A percentile compares a stretch with the other conserved stretches of the same genome.
Evolutionary conservation across 2,329 filamentous ascomycete species (phyloP).

Genomic region (Paecilomyces sp.): DNA sequence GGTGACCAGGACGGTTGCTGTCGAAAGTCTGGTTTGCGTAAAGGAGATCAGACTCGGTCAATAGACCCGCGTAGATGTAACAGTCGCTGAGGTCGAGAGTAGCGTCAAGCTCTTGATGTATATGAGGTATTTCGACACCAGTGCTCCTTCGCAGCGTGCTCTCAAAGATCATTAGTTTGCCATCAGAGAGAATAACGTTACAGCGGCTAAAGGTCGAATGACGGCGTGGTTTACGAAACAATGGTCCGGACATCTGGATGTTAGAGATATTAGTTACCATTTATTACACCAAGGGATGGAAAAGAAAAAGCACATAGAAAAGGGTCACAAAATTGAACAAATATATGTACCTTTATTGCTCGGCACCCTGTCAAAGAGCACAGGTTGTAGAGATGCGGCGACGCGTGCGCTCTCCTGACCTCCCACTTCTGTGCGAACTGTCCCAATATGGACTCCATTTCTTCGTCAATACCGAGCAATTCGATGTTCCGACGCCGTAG

Average conservation of each 20-base stretch:
- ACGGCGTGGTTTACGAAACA: conserved; percentile 58
- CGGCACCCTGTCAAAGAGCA: conserved; percentile 59
- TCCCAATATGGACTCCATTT: conserved; percentile 57
- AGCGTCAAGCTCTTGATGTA: conserved; percentile 55
- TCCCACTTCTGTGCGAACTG: conserved; percentile 64
- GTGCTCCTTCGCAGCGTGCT: conserved; percentile 49
- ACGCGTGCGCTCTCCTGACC: conserved; percentile 56
- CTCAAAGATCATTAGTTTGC: conserved; percentile 56
- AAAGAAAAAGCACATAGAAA: not conserved
- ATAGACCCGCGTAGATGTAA: conserved; percentile 58
- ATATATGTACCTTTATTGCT: conserved; percentile 42
- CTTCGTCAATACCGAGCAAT: conserved; percentile 57
- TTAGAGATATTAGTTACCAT: conserved; percentile 4
- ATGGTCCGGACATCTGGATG: conserved; percentile 48
- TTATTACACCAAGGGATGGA: not conserved
- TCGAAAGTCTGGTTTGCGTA: conserved; percentile 61
- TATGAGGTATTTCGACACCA: conserved; percentile 51
- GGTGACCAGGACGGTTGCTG: conserved; percentile 52
- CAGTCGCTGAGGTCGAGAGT: conserved; percentile 55
- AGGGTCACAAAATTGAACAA: not conserved
- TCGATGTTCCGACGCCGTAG: conserved; percentile 53
- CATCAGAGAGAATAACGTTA: conserved; percentile 53
- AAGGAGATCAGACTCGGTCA: conserved; percentile 56
- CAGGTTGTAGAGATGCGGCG: conserved; percentile 59
- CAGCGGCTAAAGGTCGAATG: conserved; percentile 56